Conservation (phyloP, 192 early-diverging fungal genomes). For the Borealophlyctis nickersoniae region DNA sequence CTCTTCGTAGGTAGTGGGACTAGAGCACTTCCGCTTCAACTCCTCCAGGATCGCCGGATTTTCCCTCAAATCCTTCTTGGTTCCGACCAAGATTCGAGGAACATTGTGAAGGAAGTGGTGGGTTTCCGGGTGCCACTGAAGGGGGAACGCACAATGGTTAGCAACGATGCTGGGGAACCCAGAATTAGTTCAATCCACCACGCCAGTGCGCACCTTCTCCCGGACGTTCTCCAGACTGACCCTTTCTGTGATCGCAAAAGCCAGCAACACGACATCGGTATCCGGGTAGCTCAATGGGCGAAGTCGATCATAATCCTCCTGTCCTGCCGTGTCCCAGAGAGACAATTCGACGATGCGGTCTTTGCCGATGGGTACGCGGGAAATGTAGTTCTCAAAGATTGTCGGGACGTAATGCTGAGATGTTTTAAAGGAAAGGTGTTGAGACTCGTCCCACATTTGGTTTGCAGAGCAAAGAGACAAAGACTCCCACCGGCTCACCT, state of each 20-base stretch:
- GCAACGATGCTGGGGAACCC: background rate
- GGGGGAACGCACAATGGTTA: background rate
- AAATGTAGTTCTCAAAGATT: constrained; percentile 59
- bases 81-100: constrained; percentile 71
- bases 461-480: background rate
- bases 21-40: constrained; percentile 13
- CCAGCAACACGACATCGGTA: constrained; percentile 74
- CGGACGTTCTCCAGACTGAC: constrained; percentile 80
- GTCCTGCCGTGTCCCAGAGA: constrained; percentile 95
- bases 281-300: constrained; percentile 90
- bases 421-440: background rate
- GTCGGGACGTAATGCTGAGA: constrained; percentile 64
- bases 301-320: constrained; percentile 95
- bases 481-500: constrained; percentile 21
- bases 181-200: too few species aligned
- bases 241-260: constrained; percentile 78
- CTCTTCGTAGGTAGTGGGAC: constrained; percentile 22
- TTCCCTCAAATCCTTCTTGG: constrained; percentile 43
- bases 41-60: constrained; percentile 31
- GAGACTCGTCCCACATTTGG: background rate
- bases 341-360: constrained; percentile 55
- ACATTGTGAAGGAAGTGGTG: constrained; percentile 76
- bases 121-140: constrained; percentile 79
- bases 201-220: constrained; percentile 43
- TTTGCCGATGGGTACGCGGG: constrained; percentile 19